A percentile compares a stretch with the other conserved stretches of the same genome.
Evolutionary conservation across 352 stramenopile species (phyloP).

Genomic region (Pythium dissimile): DNA sequence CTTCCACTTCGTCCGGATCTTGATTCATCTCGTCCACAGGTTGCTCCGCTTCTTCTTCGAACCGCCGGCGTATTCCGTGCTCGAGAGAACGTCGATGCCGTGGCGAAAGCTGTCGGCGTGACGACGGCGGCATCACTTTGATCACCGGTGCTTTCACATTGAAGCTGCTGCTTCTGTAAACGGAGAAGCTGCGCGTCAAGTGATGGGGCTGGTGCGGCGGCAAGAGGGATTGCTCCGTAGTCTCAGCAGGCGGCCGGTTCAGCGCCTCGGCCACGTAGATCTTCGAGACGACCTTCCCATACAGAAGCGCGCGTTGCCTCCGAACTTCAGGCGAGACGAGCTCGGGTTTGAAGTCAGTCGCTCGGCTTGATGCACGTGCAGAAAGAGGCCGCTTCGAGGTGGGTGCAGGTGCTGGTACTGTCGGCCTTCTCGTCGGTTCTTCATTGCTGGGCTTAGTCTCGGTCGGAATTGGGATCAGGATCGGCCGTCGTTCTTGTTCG

Average conservation of each 20-base stretch:
- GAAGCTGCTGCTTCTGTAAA: constrained; percentile 18
- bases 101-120: not conserved
- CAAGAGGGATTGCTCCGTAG: not conserved
- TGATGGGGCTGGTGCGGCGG: constrained; percentile 21
- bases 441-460: no score
- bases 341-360: no score
- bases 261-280: constrained; percentile 31
- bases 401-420: constrained; percentile 1
- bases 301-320: constrained; percentile 42
- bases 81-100: not conserved
- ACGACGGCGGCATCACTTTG: constrained; percentile 7
- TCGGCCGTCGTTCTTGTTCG: not conserved
- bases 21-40: not conserved
- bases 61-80: not conserved
- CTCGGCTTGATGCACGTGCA: constrained; percentile 11
- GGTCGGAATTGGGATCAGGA: no score
- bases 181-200: constrained; percentile 28
- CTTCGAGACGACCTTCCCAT: constrained; percentile 51
- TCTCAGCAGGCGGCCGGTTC: not conserved
- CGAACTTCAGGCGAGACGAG: constrained; percentile 25
- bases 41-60: not conserved
- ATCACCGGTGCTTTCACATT: constrained; percentile 20
- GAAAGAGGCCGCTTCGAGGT: constrained; percentile 21
- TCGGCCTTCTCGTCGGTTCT: not conserved
- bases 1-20: not conserved